Base-by-base conservation (phyloP, 2,329 filamentous ascomycete genomes). In the Paecilomyces sp. region DNA sequence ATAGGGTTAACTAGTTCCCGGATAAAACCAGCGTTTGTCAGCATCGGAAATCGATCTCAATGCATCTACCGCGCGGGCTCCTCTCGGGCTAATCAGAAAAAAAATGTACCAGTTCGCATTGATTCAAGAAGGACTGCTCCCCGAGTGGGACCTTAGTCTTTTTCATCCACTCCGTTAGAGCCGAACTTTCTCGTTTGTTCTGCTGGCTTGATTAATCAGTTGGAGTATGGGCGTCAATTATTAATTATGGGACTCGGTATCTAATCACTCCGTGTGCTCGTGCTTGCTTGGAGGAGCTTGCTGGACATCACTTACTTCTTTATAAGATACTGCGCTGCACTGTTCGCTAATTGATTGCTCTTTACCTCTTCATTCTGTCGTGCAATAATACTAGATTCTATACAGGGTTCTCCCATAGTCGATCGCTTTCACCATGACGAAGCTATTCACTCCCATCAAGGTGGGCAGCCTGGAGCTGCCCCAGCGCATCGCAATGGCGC, bases 401-500 rank as follows among this genome's bases (percentile, higher is more conserved):
- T 18, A 47, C 41, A n/a, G n/a, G n/a, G 8, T 18, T 47, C 8
- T 47, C 18, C 18, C 18, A 47, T 18, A 18, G 41, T 47, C n/a
- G 15, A 47, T 18, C 15, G 4, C 18, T 47, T 47, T 22, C 41
- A 47, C 41, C 41, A 47, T 47, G 41, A 47, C 41, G 41, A 47
- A 47, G 41, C 41, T 47, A 8, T 47, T 71, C 63, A 63, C 64
- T 3, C 78, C 79, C 22, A 62, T 82, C 31, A 63, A 68, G 15
- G 66, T 82, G 18, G 80, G 80, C 28, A 62, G 66, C 24, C 62
- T 74, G 62, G 64, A 71, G 13, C 75, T 83, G 31, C 67, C 72
- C 41, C 75, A 79, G 64, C 79, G 81, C 51, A 66, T 87, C 41
- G 79, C 77, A 50, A 80, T 87, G 75, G 80, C 84, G 0, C 84